Percentiles rank a stretch among this genome's conserved stretches.
These are phyloP conservation scores for Yarrowia yakushimensis DNA, from an alignment of 805 yeast genomes.

Conservation along the genomic window DNA sequence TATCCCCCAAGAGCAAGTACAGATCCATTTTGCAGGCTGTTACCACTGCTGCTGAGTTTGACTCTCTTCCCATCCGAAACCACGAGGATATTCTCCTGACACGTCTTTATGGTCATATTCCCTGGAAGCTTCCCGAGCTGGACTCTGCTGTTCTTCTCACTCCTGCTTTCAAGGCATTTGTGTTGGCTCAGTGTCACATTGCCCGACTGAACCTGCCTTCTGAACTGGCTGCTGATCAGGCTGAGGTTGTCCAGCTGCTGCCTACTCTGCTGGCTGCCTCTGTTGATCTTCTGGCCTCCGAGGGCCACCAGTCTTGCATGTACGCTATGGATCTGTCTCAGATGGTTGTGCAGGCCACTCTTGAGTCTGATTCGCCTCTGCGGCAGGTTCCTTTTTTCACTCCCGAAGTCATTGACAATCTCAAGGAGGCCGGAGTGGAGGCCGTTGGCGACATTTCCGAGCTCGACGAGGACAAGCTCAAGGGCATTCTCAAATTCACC, in stretches of 20 bases:
- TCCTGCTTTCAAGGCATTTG: slow-evolving; percentile 65
- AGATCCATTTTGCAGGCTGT: slow-evolving; percentile 61
- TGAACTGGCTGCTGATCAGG: slow-evolving; percentile 59
- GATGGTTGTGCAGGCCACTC: slow-evolving; percentile 80
- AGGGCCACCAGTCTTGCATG: slow-evolving; percentile 74
- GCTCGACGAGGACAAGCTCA: slow-evolving; percentile 57
- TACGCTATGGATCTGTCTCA: slow-evolving; percentile 84
- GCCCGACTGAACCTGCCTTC: slow-evolving; percentile 60
- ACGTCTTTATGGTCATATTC: slow-evolving; percentile 56
- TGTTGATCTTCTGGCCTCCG: slow-evolving; percentile 73
- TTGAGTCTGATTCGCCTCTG: slow-evolving; percentile 76
- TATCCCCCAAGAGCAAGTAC: slow-evolving; percentile 55
- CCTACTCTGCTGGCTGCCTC: slow-evolving; percentile 58
- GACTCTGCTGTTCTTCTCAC: slow-evolving; percentile 41
- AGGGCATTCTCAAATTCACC: slow-evolving; percentile 18
- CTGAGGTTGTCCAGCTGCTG: slow-evolving; percentile 47
- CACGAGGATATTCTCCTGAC: slow-evolving; percentile 52
- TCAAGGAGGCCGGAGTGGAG: slow-evolving; percentile 54
- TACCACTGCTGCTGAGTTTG: slow-evolving; percentile 70
- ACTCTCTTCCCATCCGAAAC: slow-evolving; percentile 56
- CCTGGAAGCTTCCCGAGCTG: slow-evolving; percentile 49
- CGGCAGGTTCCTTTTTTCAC: slow-evolving; percentile 75
- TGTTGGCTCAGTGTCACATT: slow-evolving; percentile 77
- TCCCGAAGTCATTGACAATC: slow-evolving; percentile 49
- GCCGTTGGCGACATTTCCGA: slow-evolving; percentile 76